These are phyloP conservation scores for Coprinellus micaceus DNA, from an alignment of 768 basidiomycete species.

Conservation along the genomic window DNA sequence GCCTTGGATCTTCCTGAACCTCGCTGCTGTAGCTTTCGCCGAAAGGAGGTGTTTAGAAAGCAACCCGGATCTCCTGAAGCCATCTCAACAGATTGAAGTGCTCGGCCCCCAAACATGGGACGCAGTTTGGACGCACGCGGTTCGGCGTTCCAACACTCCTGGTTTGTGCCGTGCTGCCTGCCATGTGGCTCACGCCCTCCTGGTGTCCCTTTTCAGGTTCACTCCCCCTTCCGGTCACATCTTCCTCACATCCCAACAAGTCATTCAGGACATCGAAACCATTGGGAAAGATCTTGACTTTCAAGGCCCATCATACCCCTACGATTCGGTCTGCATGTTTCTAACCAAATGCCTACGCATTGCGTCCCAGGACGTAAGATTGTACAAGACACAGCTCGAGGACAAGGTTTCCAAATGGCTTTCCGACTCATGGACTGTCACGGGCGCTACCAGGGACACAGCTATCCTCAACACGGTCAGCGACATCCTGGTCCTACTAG, in stretches of 20 bases:
- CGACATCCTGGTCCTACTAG: conserved; percentile 64
- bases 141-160: conserved; percentile 68
- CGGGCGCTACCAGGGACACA: conserved; percentile 27
- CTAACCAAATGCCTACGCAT: conserved; percentile 64
- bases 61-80: conserved; percentile 9
- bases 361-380: conserved; percentile 74
- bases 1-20: conserved; percentile 80
- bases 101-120: conserved; percentile 58
- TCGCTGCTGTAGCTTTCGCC: conserved; percentile 66
- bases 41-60: conserved; percentile 27
- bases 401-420: conserved; percentile 86
- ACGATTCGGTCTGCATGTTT: conserved; percentile 87
- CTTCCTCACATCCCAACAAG: conserved; percentile 49
- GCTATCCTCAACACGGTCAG: conserved; percentile 49
- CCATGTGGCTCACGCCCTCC: conserved; percentile 58
- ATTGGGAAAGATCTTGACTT: conserved; percentile 82
- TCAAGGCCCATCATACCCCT: conserved; percentile 85
- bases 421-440: conserved; percentile 60
- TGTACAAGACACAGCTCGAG: conserved; percentile 83
- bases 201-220: conserved; percentile 32
- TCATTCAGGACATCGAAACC: conserved; percentile 71
- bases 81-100: conserved; percentile 9
- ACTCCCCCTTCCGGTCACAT: conserved; percentile 20
- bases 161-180: conserved; percentile 76
- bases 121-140: conserved; percentile 76